Base-by-base conservation (phyloP, 176 grass and related monocot species). In the Luzula sylvatica region DNA sequence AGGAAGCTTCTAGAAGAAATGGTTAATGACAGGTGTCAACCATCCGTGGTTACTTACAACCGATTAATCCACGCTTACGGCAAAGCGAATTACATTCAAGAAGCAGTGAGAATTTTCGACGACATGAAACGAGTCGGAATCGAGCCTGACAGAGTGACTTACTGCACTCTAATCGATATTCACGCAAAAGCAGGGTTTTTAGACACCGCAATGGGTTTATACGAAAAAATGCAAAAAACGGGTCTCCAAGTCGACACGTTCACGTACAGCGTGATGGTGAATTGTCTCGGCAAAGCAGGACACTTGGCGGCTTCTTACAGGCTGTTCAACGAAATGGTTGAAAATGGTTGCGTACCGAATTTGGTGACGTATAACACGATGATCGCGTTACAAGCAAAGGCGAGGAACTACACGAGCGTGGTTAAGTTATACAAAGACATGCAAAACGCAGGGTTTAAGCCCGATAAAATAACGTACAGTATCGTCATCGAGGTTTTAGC, bases 401-500 rank as follows among this genome's bases (percentile, higher is more conserved):
- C 84, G 46, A 96, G 77, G 50, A 96, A 96, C 47, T 86, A 96
- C 23, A 55, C 72, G 38, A 82, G 65, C 47, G 90, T 96, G 23
- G 77, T 96, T 70, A 96, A 89, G 74, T 80, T 96, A 12, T 89
- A 96, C 67, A 89, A 58, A 42, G 90, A 96, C 66, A 89, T 96
- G 90, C 84, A 96, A 44, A 46, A 66, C 71, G 90, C 81, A n/a
- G 90, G 90, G 15, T 84, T 96, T 58, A 67, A 65, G n/a, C 90
- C 90, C 27, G 90, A 96, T 74, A 96, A 89, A 61, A 96, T 96
- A 73, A 96, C 90, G 20, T 96, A 86, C 54, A 96, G 90, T 48
- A 86, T 89, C 16, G 90, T 96, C 20, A 96, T 96, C 67, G 90
- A 96, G 42, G 84, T 88, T 62, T 77, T 86, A 26, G 90, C 77